phyloP scores from a whole-genome alignment of 2,329 filamentous ascomycete species.

The Neopestalotiopsis sp. region DNA sequence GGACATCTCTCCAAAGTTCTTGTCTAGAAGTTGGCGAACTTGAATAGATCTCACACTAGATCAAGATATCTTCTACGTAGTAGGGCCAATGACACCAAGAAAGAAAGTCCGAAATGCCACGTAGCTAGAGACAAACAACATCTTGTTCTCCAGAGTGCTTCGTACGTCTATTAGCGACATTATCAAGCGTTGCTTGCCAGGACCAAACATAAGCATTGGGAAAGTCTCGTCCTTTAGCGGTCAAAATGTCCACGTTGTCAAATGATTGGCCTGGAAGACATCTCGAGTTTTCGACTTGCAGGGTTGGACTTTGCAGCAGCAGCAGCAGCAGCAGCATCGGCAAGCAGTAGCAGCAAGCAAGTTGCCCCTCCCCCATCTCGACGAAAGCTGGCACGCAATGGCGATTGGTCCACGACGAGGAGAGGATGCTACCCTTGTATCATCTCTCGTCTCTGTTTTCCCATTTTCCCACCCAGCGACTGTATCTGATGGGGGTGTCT shows the following conservation, averaged over 20 bases:
- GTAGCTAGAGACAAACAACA: not conserved
- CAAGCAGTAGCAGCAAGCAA: no score
- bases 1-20: no score
- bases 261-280: slow-evolving; percentile 14
- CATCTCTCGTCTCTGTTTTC: slow-evolving; percentile 2
- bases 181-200: not conserved
- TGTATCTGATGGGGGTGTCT: not conserved
- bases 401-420: not conserved
- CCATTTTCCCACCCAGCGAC: not conserved
- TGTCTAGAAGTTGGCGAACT: no score
- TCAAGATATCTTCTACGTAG: no score
- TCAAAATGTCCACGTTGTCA: slow-evolving; percentile 10
- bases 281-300: slow-evolving; percentile 3
- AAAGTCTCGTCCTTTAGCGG: not conserved
- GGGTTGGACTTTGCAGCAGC: not conserved
- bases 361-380: not conserved
- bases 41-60: no score
- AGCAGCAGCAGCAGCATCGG: no score
- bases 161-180: not conserved
- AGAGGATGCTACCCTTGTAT: not conserved
- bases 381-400: not conserved
- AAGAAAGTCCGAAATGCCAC: not conserved
- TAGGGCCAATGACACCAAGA: no score
- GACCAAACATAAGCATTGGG: not conserved
- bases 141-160: not conserved